Evolutionary conservation across 2,329 filamentous ascomycete genomes (phyloP), one percentile per base, ranked within the genome.

Genomic region (Paramyrothecium sp.): DNA sequence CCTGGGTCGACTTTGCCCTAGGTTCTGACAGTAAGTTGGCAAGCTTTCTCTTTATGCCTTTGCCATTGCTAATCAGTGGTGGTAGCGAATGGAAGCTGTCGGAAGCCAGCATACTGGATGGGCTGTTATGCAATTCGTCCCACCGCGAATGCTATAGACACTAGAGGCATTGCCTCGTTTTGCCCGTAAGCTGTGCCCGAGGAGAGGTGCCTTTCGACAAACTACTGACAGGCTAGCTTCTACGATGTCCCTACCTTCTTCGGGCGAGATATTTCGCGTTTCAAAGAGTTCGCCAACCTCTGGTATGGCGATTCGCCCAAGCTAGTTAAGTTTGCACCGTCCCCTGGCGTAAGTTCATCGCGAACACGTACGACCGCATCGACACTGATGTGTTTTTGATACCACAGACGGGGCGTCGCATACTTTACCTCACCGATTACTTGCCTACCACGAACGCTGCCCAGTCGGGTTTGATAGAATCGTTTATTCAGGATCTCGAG

Each of bases 1-100:
- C 20, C 38, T 54, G 52, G 34, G 7, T 54, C 19, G 52, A 54
- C 23, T 47, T 54, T 54, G 34, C 52, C 21, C n/a, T 54, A 17
- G 52, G 52, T 4, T 47, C 52, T 22, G 52, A 54, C 52, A 44
- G 38, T 44, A 4, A 44, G 38, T 44, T 12, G n/a, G n/a, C 13
- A 7, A 7, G n/a, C 38, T 12, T 44, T 44, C n/a, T 16, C 38
- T 44, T 44, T 16, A 7, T 44, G 13, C 13, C 26, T 46, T 19
- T 26, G 34, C 22, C 33, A 12, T 21, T 19, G 46, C 26, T 23
- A 49, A 26, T 12, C n/a, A 3, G 5, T 44, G 5, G 13, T 19
- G 38, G 13, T 44, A 44, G 38, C 38, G 13, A 44, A 44, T 44
- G 38, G 38, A 19, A 44, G 38, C 38, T 44, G 38, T 44, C 5